These are phyloP conservation scores for Angomonas ambiguus DNA, from an alignment of 208 protist genomes.

Conservation along the genomic window DNA sequence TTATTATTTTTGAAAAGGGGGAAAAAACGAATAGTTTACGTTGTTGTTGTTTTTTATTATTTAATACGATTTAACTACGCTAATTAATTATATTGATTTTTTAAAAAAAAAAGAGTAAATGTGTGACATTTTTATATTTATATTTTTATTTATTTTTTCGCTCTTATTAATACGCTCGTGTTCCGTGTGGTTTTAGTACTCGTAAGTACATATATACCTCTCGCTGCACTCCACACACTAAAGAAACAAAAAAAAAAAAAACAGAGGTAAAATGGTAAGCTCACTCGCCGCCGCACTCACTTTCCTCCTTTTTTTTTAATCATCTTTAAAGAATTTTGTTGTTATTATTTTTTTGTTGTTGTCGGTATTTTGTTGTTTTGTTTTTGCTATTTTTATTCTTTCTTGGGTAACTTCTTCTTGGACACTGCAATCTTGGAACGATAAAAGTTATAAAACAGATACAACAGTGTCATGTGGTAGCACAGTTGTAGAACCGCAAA, in stretches of 20 bases:
- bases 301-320: slow-evolving; percentile 6
- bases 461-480: slow-evolving; percentile 83
- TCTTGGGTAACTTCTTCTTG: neutral
- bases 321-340: neutral
- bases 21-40: neutral
- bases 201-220: too few species aligned
- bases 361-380: neutral
- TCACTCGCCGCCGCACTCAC: too few species aligned
- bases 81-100: neutral
- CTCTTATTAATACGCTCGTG: too few species aligned
- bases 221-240: too few species aligned
- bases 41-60: neutral
- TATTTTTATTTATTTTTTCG: too few species aligned
- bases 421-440: slow-evolving; percentile 18
- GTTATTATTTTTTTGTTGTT: slow-evolving; percentile 3
- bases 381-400: slow-evolving; percentile 1
- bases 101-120: neutral
- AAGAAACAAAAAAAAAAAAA: neutral
- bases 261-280: neutral
- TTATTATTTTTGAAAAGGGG: neutral
- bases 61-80: neutral
- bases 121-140: too few species aligned
- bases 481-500: slow-evolving; percentile 69
- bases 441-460: slow-evolving; percentile 83
- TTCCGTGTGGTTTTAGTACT: too few species aligned